Percentiles rank a stretch among this genome's conserved stretches.
These are phyloP conservation scores for Trametopsis cervina DNA, from an alignment of 768 basidiomycete genomes.

Conservation along the genomic window DNA sequence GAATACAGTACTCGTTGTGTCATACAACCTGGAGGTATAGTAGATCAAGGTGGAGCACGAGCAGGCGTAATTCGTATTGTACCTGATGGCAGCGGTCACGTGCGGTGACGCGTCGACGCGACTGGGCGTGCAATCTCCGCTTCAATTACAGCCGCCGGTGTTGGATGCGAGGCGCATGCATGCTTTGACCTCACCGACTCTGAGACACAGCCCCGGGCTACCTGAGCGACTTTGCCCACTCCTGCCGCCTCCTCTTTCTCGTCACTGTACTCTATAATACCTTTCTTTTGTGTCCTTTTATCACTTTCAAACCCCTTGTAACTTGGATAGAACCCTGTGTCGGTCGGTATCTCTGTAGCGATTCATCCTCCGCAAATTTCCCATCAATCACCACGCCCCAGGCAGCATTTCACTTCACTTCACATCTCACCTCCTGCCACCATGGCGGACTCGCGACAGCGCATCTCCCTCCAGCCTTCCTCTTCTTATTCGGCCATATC, in stretches of 20 bases:
- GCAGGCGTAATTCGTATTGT: background rate
- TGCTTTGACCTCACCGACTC: constrained; percentile 12
- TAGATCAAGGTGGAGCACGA: too few species aligned
- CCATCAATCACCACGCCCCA: constrained; percentile 20
- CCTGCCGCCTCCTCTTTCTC: constrained; percentile 2
- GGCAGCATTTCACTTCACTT: constrained; percentile 1
- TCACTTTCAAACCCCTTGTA: constrained; percentile 1
- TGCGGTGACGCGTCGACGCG: constrained; percentile 31
- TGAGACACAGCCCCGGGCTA: background rate
- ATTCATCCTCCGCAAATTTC: constrained; percentile 11
- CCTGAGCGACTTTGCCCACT: background rate
- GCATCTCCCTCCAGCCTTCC: constrained; percentile 15
- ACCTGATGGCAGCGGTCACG: constrained; percentile 27
- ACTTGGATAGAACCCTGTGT: constrained; percentile 1
- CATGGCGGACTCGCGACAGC: constrained; percentile 17
- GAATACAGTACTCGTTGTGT: too few species aligned
- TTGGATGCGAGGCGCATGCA: constrained; percentile 12
- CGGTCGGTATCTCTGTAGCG: background rate
- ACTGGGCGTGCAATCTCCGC: constrained; percentile 36
- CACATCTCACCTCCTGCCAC: constrained; percentile 9
- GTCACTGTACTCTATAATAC: background rate
- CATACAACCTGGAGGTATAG: too few species aligned
- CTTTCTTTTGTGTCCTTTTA: constrained; percentile 12
- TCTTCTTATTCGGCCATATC: constrained; percentile 9
- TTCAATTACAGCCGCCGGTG: constrained; percentile 27